Evolutionary conservation across 495 filamentous ascomycete genomes (phyloP).

Genomic region (Clohesyomyces aquaticus): DNA sequence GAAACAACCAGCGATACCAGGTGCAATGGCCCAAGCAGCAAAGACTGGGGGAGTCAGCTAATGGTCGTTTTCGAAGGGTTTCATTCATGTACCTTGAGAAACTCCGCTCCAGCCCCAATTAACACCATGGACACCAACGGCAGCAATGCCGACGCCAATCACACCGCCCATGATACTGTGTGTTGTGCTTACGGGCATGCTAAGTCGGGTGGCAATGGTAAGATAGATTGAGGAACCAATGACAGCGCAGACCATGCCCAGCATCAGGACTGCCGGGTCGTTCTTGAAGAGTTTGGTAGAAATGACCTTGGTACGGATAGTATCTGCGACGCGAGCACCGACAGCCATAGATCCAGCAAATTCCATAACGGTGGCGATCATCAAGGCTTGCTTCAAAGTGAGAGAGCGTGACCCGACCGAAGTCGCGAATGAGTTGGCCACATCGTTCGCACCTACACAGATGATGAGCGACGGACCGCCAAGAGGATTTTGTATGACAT

Average conservation of each 20-base stretch:
- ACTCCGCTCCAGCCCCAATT: constrained; percentile 52
- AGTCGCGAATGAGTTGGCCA: constrained; percentile 64
- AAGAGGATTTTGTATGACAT: constrained; percentile 50
- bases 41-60: too few relatives aligned
- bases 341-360: constrained; percentile 60
- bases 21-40: constrained; percentile 63
- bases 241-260: constrained; percentile 46
- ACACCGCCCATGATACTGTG: constrained; percentile 45
- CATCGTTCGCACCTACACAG: constrained; percentile 58
- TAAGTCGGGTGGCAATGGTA: constrained; percentile 28
- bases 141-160: constrained; percentile 47
- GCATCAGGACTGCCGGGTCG: constrained; percentile 63
- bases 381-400: constrained; percentile 38
- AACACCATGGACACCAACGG: constrained; percentile 59
- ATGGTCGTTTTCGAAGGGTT: constrained; percentile 36
- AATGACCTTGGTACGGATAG: constrained; percentile 45
- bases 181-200: constrained; percentile 33
- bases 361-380: constrained; percentile 35
- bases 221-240: constrained; percentile 33
- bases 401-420: constrained; percentile 38
- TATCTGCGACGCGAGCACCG: constrained; percentile 60
- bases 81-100: constrained; percentile 33
- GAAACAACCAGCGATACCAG: constrained; percentile 59
- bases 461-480: not conserved
- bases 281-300: constrained; percentile 53